Evolutionary conservation across 148 eudicot genomes (phyloP).

Genomic region (Arctostaphylos glauca): DNA sequence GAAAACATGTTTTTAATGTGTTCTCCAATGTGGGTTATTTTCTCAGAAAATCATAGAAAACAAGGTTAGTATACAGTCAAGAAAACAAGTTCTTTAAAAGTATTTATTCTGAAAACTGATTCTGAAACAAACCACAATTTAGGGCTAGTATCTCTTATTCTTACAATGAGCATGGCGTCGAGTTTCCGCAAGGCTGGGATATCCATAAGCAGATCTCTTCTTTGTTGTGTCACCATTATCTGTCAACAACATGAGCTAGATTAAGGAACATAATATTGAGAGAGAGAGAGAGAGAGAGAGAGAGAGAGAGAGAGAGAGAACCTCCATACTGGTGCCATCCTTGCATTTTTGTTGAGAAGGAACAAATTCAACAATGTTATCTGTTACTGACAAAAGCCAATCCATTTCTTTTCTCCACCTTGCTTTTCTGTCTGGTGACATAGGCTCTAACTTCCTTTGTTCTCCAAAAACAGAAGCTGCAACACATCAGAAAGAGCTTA

Average conservation of each 20-base stretch:
- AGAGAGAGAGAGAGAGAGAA: conserved; percentile 15
- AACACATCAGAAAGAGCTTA: background rate
- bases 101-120: background rate
- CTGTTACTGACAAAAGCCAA: conserved; percentile 68
- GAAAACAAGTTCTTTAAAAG: background rate
- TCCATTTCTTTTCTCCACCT: conserved; percentile 63
- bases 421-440: conserved; percentile 47
- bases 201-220: conserved; percentile 52
- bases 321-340: conserved; percentile 58
- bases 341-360: conserved; percentile 49
- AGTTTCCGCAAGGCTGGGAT: conserved; percentile 67
- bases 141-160: conserved; percentile 8
- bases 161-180: conserved; percentile 62
- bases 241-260: conserved; percentile 18
- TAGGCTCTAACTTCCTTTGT: conserved; percentile 56
- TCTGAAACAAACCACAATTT: background rate
- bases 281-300: background rate
- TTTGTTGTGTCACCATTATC: conserved; percentile 60
- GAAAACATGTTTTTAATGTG: background rate
- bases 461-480: conserved; percentile 72
- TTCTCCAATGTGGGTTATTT: background rate
- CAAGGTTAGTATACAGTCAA: background rate
- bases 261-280: background rate
- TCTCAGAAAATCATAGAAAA: background rate
- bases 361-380: conserved; percentile 58